phyloP scores from a whole-genome alignment of 2,329 filamentous ascomycete genomes.

The Hypoxylon sp. region DNA sequence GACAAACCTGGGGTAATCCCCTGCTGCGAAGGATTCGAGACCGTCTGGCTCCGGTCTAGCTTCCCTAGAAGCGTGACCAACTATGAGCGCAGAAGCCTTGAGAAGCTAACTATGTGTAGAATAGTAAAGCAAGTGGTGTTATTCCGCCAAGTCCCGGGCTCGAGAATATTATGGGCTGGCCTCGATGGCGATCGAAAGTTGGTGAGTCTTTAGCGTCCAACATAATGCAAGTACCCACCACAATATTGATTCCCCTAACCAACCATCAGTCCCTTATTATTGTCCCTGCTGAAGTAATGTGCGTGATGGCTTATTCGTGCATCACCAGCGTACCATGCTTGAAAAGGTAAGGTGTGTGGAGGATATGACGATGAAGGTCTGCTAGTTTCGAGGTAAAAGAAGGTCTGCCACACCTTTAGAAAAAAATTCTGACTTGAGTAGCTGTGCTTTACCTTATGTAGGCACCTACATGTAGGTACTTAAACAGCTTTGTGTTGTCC shows the following conservation, averaged over 20 bases:
- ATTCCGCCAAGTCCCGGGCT: slow-evolving; percentile 36
- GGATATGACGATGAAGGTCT: slow-evolving; percentile 35
- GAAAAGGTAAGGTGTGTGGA: slow-evolving; percentile 39
- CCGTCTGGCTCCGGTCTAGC: slow-evolving; percentile 13
- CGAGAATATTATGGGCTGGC: slow-evolving; percentile 23
- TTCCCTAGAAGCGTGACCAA: slow-evolving; percentile 8
- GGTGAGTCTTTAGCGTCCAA: slow-evolving; percentile 26
- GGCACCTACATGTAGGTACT: background rate
- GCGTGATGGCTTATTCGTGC: slow-evolving; percentile 36
- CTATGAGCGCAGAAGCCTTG: background rate
- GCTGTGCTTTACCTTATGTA: background rate
- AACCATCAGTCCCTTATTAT: slow-evolving; percentile 32
- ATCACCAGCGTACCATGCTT: slow-evolving; percentile 32
- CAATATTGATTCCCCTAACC: slow-evolving; percentile 27
- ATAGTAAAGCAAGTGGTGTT: slow-evolving; percentile 34
- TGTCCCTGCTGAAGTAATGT: slow-evolving; percentile 21
- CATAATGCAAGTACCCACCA: slow-evolving; percentile 26
- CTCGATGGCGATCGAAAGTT: slow-evolving; percentile 22
- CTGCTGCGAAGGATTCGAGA: slow-evolving; percentile 30
- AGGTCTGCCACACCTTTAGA: slow-evolving; percentile 19
- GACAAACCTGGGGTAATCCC: slow-evolving; percentile 45
- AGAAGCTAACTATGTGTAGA: slow-evolving; percentile 26
- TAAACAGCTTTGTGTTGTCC: background rate
- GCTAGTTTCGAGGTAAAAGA: slow-evolving; percentile 9
- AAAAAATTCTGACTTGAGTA: slow-evolving; percentile 12